Base-by-base conservation (phyloP, 2,329 filamentous ascomycete genomes). In the Hypocrella siamensis region DNA sequence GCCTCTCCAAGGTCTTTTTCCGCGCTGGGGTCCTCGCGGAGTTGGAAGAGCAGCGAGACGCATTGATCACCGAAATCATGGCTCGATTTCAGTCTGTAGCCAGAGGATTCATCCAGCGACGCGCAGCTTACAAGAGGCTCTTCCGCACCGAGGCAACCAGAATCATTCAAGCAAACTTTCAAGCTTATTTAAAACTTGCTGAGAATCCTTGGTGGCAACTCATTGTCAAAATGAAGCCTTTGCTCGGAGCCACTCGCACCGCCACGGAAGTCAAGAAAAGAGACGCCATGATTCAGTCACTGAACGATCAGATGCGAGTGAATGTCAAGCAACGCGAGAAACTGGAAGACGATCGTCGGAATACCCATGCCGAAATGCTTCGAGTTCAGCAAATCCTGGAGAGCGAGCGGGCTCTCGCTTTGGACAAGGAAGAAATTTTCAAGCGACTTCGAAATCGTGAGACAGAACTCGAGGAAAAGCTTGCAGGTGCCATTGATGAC, bases 391-490 rank as follows among this genome's bases (percentile, higher is more conserved):
- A 96, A 45, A 93, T 83, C 0, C 66, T 99, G 2, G 92, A 98
- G 53, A 93, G 86, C 42, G 92, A 98, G 55, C 75, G 90, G 31
- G 83, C 88, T n/a, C 65, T 98, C 26, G 90, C 90, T 1, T 62
- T 98, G 5, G 90, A 99, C 56, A 98, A 98, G 52, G 92, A 99
- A 50, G 90, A 98, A 47, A 98, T 99, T 37, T 98, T 96, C 64
- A 92, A 88, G 50, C 75, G 92, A n/a, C 65, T 98, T 16, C 90
- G 94, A 49, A 62, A 78, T 32, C 79, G 90, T n/a, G 90, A 98
- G 55, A 69, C 75, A 9, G 88, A 98, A 50, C 68, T 99, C 4
- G 82, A 79, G 32, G 92, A 98, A 47, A 94, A 96, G 58, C 69
- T 99, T 18, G 72, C 84, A 24, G 88, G 82, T 25, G 88, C 88